These are phyloP conservation scores for Hortiboletus flavorubellus DNA, from an alignment of 768 basidiomycete genomes.

Conservation along the genomic window DNA sequence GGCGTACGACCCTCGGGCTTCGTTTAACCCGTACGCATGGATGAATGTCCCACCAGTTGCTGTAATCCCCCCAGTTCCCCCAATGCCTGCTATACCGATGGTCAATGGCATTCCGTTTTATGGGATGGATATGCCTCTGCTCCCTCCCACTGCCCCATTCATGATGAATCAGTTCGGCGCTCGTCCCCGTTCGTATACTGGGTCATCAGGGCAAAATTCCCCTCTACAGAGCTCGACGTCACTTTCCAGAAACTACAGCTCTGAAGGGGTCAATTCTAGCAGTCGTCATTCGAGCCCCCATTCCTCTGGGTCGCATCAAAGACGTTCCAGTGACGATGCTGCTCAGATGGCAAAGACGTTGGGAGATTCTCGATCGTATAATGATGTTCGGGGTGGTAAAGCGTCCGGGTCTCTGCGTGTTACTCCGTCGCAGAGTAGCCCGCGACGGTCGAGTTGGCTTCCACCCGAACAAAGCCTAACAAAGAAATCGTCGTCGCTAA, in stretches of 20 bases:
- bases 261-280: constrained; percentile 17
- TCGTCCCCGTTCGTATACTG: constrained; percentile 36
- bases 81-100: constrained; percentile 32
- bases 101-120: constrained; percentile 41
- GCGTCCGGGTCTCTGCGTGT: constrained; percentile 8
- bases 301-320: constrained; percentile 24
- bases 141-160: constrained; percentile 73
- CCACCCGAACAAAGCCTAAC: constrained; percentile 14
- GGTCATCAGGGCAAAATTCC: constrained; percentile 32
- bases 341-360: constrained; percentile 9
- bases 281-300: constrained; percentile 19
- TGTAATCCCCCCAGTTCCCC: constrained; percentile 37
- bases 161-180: constrained; percentile 59
- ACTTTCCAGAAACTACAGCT: constrained; percentile 25
- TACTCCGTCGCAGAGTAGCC: constrained; percentile 6
- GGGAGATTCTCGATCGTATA: constrained; percentile 11
- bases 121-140: constrained; percentile 61
- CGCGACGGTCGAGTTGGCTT: constrained; percentile 26
- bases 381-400: constrained; percentile 14
- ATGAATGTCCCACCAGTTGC: constrained; percentile 9
- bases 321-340: constrained; percentile 32
- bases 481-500: constrained; percentile 12
- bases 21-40: constrained; percentile 32
- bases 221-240: constrained; percentile 20
- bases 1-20: constrained; percentile 26